Conservation (phyloP, 768 basidiomycete species). For the Dacryopinax primogenitus region DNA sequence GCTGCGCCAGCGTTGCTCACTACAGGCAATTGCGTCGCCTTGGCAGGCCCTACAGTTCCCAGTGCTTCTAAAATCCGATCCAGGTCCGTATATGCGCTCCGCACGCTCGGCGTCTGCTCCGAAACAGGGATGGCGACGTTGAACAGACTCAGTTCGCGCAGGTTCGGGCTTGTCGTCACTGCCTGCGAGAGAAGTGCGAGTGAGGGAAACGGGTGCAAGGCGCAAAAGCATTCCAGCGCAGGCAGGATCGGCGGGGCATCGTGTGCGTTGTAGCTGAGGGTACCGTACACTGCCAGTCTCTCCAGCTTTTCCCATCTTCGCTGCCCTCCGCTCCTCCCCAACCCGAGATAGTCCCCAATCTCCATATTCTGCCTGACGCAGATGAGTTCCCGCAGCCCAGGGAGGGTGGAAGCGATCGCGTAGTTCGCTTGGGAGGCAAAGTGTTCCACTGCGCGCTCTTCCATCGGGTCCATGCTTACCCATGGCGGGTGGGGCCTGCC, state of each 20-base stretch:
- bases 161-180: neutral
- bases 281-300: constrained; percentile 1
- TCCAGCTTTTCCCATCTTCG: constrained; percentile 1
- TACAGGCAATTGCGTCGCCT: neutral
- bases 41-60: neutral
- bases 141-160: neutral
- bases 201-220: neutral
- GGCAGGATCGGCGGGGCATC: neutral
- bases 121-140: neutral
- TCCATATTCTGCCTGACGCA: constrained; percentile 5
- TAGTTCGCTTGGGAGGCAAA: constrained; percentile 1
- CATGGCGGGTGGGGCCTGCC: neutral
- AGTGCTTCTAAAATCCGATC: neutral
- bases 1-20: too few relatives aligned
- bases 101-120: neutral
- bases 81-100: neutral
- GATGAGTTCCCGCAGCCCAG: neutral
- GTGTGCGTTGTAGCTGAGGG: neutral
- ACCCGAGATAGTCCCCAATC: neutral
- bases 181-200: neutral
- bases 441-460: neutral
- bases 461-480: constrained; percentile 4
- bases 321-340: neutral
- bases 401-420: neutral
- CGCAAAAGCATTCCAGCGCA: constrained; percentile 3